Evolutionary conservation across 164 flowering plant genomes (phyloP), one percentile per base, ranked within the genome.

Genomic region (Berberis vulgaris): DNA sequence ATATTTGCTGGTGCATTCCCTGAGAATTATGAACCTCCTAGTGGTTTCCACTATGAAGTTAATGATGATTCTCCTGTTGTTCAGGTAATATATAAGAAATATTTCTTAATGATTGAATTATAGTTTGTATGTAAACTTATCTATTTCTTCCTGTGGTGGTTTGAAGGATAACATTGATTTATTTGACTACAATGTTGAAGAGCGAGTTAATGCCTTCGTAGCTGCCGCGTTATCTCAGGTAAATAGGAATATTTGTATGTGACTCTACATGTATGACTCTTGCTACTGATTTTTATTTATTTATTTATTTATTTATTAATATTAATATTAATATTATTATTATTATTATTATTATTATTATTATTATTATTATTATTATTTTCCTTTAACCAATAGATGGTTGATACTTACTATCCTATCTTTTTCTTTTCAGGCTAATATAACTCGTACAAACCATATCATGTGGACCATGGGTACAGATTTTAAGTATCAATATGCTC

Each of bases 391-490:
- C 26, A 26, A 26, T 26, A 26, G 26, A 26, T 26, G 26, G 26
- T 26, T 26, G 26, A 26, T 26, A 26, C 26, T 26, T 26, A 26
- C 26, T 26, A 26, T 26, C 26, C 26, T 26, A 26, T 26, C 26
- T 56, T 10, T 52, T 59, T 57, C 12, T 65, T 74, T 55, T 59
- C 88, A 94, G 99, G 96, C 93, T 46, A 91, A 94, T 67, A 77
- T 91, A 41, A 94, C 96, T 59, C 82, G 96, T 38, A 84, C 97
- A 72, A 87, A 94, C 74, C 99, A 91, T 69, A 75, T 91, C 57
- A 94, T 94, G 96, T 94, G 87, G 86, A 91, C 97, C 41, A 91
- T 91, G 99, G 97, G 99, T 65, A 86, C 89, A 56, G 96, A 94
- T 78, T 94, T 91, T 65, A 80, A 79, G 69, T 94, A 94, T 74